Conservation (phyloP, 768 basidiomycete species). For the Chiua virens region DNA sequence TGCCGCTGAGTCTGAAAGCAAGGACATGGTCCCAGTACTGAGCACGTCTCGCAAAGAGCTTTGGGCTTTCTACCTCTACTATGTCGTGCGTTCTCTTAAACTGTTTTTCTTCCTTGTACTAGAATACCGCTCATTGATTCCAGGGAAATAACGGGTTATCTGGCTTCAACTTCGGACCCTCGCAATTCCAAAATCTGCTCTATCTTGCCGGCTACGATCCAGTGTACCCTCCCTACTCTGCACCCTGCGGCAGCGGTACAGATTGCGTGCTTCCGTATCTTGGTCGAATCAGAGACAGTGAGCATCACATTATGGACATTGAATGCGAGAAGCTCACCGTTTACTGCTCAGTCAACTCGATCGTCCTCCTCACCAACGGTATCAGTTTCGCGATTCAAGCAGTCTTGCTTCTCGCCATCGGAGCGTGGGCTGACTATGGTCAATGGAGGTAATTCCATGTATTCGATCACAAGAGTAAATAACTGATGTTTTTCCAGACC, state of each 20-base stretch:
- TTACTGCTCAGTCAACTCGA: constrained; percentile 61
- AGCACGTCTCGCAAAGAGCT: constrained; percentile 52
- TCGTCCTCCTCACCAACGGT: constrained; percentile 76
- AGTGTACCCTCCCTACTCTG: constrained; percentile 50
- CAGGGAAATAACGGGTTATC: constrained; percentile 68
- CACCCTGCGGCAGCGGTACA: constrained; percentile 46
- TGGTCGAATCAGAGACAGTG: constrained; percentile 59
- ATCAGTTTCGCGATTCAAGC: constrained; percentile 80
- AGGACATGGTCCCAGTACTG: not conserved
- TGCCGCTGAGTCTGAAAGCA: not conserved
- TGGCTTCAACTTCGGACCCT: constrained; percentile 71
- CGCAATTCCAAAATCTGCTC: constrained; percentile 73
- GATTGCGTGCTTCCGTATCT: constrained; percentile 68
- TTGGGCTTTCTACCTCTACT: constrained; percentile 63
- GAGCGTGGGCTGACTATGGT: constrained; percentile 85
- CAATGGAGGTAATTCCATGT: constrained; percentile 54
- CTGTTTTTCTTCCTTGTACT: too few relatives aligned
- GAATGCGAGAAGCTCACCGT: not conserved
- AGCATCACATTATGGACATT: constrained; percentile 15
- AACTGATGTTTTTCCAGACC: constrained; percentile 42
- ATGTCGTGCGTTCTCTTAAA: constrained; percentile 35
- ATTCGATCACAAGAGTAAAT: not conserved
- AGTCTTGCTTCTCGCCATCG: constrained; percentile 59
- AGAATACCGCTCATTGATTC: too few relatives aligned
- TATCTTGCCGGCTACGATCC: constrained; percentile 76